A percentile compares a stretch with the other conserved stretches of the same genome.
Evolutionary conservation across 768 basidiomycete species (phyloP).

Genomic region (Amanita thiersii): DNA sequence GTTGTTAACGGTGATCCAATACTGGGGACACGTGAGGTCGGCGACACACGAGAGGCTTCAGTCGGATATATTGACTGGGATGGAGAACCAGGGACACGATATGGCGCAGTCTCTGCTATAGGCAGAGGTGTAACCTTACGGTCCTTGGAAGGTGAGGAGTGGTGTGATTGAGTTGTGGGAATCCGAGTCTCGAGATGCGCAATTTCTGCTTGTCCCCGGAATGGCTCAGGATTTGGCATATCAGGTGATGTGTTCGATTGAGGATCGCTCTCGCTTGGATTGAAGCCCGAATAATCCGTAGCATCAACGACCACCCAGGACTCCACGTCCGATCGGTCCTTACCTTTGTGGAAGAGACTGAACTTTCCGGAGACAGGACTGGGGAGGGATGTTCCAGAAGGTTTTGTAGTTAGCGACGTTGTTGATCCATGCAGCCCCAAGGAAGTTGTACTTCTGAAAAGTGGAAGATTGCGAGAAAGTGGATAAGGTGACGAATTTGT

Average conservation of each 20-base stretch:
- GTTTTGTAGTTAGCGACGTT: slow-evolving; percentile 5
- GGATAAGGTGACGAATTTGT: background rate
- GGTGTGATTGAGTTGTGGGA: no score
- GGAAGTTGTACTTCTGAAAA: slow-evolving; percentile 9
- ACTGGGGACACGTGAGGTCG: background rate
- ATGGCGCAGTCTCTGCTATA: background rate
- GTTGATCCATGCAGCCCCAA: slow-evolving; percentile 2
- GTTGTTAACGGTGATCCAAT: background rate
- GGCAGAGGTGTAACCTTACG: slow-evolving; percentile 1
- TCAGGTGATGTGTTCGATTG: background rate
- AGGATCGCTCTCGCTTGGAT: background rate
- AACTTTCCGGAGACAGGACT: background rate
- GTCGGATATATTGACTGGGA: background rate
- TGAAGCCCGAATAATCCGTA: background rate
- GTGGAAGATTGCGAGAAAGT: background rate
- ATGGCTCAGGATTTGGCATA: background rate
- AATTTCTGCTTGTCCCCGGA: background rate
- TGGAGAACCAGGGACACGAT: background rate
- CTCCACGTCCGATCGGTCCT: slow-evolving; percentile 3
- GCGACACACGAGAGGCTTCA: background rate
- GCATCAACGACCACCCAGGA: slow-evolving; percentile 5
- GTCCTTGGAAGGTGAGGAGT: no score
- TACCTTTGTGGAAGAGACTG: slow-evolving; percentile 2
- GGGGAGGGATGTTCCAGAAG: slow-evolving; percentile 2
- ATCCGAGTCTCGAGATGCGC: background rate